phyloP scores from a whole-genome alignment of 139 green algal species.

The Diplosphaera chodatii region DNA sequence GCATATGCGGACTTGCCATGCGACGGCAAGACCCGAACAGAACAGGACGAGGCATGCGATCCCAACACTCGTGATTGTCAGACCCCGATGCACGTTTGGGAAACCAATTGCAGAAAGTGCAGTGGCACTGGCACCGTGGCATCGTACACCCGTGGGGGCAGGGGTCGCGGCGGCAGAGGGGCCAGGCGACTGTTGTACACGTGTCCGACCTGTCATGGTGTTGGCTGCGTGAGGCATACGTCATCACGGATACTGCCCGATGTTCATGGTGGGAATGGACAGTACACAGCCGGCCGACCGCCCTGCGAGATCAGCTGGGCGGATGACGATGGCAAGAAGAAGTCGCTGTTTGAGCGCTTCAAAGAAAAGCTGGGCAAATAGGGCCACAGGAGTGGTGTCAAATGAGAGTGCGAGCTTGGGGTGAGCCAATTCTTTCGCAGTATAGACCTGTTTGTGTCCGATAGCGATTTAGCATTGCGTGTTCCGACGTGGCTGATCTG shows the following conservation, averaged over 20 bases:
- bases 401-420: background rate
- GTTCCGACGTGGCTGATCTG: too few relatives aligned
- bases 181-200: background rate
- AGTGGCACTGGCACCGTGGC: background rate
- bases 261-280: background rate
- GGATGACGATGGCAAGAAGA: background rate
- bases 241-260: background rate
- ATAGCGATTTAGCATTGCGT: too few relatives aligned
- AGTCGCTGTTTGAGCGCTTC: background rate
- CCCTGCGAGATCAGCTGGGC: background rate
- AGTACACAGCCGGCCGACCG: background rate
- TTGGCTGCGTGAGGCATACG: background rate
- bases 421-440: background rate
- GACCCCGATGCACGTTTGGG: slow-evolving; percentile 11
- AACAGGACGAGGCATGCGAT: slow-evolving; percentile 7
- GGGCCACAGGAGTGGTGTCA: background rate
- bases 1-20: slow-evolving; percentile 4
- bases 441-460: background rate
- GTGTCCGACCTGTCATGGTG: background rate
- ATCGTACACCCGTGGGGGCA: background rate
- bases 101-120: slow-evolving; percentile 6
- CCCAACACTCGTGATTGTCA: slow-evolving; percentile 4
- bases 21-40: slow-evolving; percentile 11
- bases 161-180: background rate
- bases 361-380: background rate